A percentile compares a stretch with the other conserved stretches of the same genome.
These are phyloP conservation scores for Mucor velutinosus DNA, from an alignment of 371 early-diverging fungal genomes.

Conservation along the genomic window DNA sequence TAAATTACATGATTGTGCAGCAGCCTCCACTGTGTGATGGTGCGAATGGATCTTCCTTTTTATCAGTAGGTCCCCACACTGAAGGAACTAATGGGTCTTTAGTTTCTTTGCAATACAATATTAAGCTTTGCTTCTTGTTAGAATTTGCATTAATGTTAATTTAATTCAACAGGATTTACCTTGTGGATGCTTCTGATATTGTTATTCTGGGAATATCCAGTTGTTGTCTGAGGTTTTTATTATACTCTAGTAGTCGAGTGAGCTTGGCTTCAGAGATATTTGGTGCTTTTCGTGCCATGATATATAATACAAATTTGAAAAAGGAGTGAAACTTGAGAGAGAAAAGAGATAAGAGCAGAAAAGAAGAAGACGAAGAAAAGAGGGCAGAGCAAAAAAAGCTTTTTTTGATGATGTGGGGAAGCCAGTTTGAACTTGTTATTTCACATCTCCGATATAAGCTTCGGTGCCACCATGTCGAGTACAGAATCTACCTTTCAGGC, in stretches of 20 bases:
- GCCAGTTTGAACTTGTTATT: not conserved
- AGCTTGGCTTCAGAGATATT: slow-evolving; percentile 72
- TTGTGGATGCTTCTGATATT: slow-evolving; percentile 71
- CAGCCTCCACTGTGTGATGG: slow-evolving; percentile 31
- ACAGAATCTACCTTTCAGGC: not conserved
- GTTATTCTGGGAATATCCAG: slow-evolving; percentile 80
- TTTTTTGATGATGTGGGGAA: slow-evolving; percentile 1
- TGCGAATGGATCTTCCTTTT: slow-evolving; percentile 80
- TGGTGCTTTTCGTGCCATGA: slow-evolving; percentile 20
- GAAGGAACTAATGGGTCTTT: slow-evolving; percentile 75
- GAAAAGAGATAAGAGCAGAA: not conserved
- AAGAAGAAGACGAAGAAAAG: not conserved
- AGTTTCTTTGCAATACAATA: slow-evolving; percentile 54
- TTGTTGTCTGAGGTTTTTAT: slow-evolving; percentile 73
- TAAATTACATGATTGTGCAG: slow-evolving; percentile 34
- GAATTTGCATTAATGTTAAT: slow-evolving; percentile 14
- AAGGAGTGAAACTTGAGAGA: not conserved
- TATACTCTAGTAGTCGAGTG: slow-evolving; percentile 73
- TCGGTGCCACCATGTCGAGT: not conserved
- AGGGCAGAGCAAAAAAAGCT: not conserved
- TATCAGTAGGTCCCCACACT: slow-evolving; percentile 75
- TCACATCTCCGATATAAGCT: not conserved
- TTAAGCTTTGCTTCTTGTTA: slow-evolving; percentile 36
- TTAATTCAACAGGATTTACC: slow-evolving; percentile 8
- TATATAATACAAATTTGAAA: not conserved